A percentile compares a stretch with the other conserved stretches of the same genome.
These are phyloP conservation scores for Gastrolobium bilobum DNA, from an alignment of 306 rosid genomes.

Conservation along the genomic window DNA sequence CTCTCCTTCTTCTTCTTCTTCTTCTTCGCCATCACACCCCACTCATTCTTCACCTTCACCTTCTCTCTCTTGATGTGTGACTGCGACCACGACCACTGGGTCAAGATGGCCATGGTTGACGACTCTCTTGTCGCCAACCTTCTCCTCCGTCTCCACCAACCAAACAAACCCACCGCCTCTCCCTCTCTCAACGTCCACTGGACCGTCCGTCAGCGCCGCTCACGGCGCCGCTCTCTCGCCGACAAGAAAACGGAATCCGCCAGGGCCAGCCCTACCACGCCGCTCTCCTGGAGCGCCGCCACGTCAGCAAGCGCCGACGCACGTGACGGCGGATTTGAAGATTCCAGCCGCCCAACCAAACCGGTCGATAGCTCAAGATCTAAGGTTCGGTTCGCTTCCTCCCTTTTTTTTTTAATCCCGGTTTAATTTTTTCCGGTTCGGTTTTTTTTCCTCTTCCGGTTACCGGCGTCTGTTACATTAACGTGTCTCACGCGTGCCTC, in stretches of 20 bases:
- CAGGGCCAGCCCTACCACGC: slow-evolving; percentile 82
- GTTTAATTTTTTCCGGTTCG: background rate
- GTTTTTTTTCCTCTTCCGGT: background rate
- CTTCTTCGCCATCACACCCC: too few species aligned
- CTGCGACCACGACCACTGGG: slow-evolving; percentile 6
- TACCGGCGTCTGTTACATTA: slow-evolving; percentile 3
- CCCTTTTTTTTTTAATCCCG: background rate
- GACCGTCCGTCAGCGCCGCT: slow-evolving; percentile 73
- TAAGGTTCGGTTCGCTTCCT: slow-evolving; percentile 74
- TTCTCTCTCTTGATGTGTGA: too few species aligned
- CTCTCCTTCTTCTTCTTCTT: background rate
- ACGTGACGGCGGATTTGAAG: slow-evolving; percentile 57
- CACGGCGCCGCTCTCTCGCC: slow-evolving; percentile 40
- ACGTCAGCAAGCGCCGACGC: slow-evolving; percentile 62
- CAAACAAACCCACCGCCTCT: background rate
- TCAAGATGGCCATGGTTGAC: slow-evolving; percentile 24
- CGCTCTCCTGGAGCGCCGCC: slow-evolving; percentile 77
- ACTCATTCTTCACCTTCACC: background rate
- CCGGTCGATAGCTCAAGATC: slow-evolving; percentile 59
- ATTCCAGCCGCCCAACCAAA: slow-evolving; percentile 54
- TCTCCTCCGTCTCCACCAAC: slow-evolving; percentile 56
- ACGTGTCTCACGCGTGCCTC: slow-evolving; percentile 4
- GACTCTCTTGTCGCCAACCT: slow-evolving; percentile 21
- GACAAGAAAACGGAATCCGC: slow-evolving; percentile 45
- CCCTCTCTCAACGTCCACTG: slow-evolving; percentile 53